Base-by-base conservation (phyloP, 345 rosid species). In the Ricinus communis region DNA sequence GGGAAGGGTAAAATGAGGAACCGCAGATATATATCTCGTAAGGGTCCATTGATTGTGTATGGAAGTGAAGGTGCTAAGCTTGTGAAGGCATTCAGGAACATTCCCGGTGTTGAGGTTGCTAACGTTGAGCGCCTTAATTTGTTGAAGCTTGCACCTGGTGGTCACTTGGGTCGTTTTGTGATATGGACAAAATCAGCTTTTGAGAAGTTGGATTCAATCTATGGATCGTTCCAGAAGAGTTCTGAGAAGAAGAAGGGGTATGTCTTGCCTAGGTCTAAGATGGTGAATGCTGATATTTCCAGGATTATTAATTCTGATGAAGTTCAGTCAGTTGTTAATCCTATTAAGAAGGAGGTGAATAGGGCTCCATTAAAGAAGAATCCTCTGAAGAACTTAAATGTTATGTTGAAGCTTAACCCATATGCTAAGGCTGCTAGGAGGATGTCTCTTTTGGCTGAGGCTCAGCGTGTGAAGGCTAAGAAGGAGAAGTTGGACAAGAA, bases 161-260 rank as follows among this genome's bases (percentile, higher is more conserved):
- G 99, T 18, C 99, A 95, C 70, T 85, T 95, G 2, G 99, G 99
- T 16, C 73, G 99, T 66, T 90, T 95, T 67, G 89, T 95, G 22
- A 87, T 95, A 62, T 95, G 99, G 99, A 93, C 99, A 8, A 92
- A 89, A 65, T 85, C 94, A 2, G 99, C 98, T n/a, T 85, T 92
- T 11, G 99, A 95, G 80, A 95, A 89, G 85, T 88, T 95, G 9
- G 99, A 95, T 36, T 81, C 92, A 5, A 87, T 95, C 62, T 95
- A 89, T 21, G 99, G 99, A 0, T 80, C 96, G 0, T 95, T 95
- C 5, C 97, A 93, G 13, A 93, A 90, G 79, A 68, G 75, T 0
- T 87, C 98, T 0, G 97, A 93, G 83, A 89, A 83, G 90, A 95
- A 95, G 90, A 93, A 89, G 73, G 97, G 97, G 0, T 95, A 92